These are phyloP conservation scores for Xylaria sp. DNA, from an alignment of 2,329 filamentous ascomycete species.

Conservation along the genomic window DNA sequence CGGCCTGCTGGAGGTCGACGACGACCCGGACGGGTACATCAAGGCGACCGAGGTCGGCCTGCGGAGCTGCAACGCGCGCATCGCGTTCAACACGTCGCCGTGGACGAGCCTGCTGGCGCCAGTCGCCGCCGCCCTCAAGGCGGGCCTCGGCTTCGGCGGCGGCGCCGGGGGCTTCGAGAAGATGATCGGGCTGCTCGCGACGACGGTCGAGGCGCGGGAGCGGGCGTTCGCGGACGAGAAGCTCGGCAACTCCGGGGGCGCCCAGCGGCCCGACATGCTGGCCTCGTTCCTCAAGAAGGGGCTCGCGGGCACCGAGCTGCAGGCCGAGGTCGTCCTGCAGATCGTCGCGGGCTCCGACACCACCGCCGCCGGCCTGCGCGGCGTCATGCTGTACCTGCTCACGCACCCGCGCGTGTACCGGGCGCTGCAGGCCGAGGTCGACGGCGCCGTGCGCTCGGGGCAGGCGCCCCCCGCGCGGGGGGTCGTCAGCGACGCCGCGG, in stretches of 20 bases:
- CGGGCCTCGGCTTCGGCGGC: conserved; percentile 9
- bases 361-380: conserved; percentile 52
- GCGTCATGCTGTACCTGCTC: conserved; percentile 50
- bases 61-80: conserved; percentile 37
- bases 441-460: conserved; percentile 19
- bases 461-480: conserved; percentile 40
- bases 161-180: conserved; percentile 39
- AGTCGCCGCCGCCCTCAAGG: not conserved
- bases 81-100: conserved; percentile 27
- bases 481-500: conserved; percentile 32
- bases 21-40: conserved; percentile 47
- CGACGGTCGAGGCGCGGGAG: conserved; percentile 26
- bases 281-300: conserved; percentile 36
- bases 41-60: conserved; percentile 9
- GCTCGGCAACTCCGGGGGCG: not conserved
- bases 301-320: conserved; percentile 28
- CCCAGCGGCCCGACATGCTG: conserved; percentile 33
- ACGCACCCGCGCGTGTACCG: conserved; percentile 47
- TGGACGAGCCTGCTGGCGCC: conserved; percentile 12
- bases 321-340: conserved; percentile 41
- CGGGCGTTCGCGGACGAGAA: conserved; percentile 26
- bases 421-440: conserved; percentile 49
- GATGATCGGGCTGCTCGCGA: conserved; percentile 37
- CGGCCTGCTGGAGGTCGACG: conserved; percentile 49
- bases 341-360: conserved; percentile 60